Evolutionary conservation across 2,329 filamentous ascomycete genomes (phyloP).

Genomic region (Cryphonectria nitschkei): DNA sequence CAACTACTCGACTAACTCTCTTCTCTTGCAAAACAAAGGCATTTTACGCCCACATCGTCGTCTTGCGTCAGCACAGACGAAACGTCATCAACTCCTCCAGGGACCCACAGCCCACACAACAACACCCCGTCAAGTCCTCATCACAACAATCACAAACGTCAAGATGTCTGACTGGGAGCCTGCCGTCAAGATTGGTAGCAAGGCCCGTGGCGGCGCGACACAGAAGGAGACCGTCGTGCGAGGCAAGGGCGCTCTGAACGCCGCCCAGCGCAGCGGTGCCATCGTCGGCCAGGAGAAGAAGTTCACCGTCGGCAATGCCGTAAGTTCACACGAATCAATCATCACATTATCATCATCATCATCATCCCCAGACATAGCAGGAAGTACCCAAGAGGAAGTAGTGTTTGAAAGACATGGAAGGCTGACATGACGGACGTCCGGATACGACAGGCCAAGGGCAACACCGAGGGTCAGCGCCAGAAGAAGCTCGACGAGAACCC

Average conservation of each 20-base stretch:
- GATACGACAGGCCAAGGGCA: conserved; percentile 38
- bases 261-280: conserved; percentile 78
- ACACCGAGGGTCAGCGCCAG: conserved; percentile 85
- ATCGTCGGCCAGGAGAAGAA: conserved; percentile 93
- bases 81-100: conserved; percentile 23
- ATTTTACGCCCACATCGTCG: not conserved
- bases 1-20: not conserved
- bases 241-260: conserved; percentile 83
- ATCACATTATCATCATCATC: not conserved
- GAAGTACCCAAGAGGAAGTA: not conserved
- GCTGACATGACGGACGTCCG: not conserved
- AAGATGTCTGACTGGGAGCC: conserved; percentile 80
- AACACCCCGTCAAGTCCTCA: conserved; percentile 15
- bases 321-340: conserved; percentile 50
- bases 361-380: no score
- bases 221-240: conserved; percentile 87
- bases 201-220: conserved; percentile 67
- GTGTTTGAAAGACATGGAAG: not conserved
- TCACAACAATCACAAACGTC: conserved; percentile 47
- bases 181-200: conserved; percentile 93
- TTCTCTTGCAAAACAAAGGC: not conserved
- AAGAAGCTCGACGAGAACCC: conserved; percentile 98
- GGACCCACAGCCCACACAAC: conserved; percentile 27
- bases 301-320: conserved; percentile 73
- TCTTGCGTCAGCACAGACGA: conserved; percentile 28